Evolutionary conservation across 495 filamentous ascomycete species (phyloP).

Genomic region (Tirmania nivea): DNA sequence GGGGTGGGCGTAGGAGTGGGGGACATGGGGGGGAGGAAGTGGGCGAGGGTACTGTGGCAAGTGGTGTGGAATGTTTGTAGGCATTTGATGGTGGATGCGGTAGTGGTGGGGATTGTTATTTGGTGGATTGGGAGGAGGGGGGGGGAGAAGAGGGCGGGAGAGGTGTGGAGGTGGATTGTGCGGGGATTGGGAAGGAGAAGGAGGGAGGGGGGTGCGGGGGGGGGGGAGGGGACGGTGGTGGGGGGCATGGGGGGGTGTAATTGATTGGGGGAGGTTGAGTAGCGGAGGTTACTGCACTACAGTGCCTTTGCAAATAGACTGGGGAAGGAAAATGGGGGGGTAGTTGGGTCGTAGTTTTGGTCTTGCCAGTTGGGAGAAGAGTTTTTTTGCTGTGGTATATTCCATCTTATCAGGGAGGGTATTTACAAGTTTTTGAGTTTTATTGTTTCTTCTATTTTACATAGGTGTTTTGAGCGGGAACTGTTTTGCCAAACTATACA

Average conservation of each 20-base stretch:
- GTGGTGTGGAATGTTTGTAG: slow-evolving; percentile 45
- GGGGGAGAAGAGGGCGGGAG: slow-evolving; percentile 56
- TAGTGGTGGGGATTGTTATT: slow-evolving; percentile 45
- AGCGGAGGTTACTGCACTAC: too few relatives aligned
- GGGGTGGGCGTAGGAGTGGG: slow-evolving; percentile 31
- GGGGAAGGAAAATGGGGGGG: too few relatives aligned
- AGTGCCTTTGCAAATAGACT: too few relatives aligned
- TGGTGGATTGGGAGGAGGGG: slow-evolving; percentile 58
- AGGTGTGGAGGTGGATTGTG: slow-evolving; percentile 45
- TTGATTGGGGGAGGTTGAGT: too few relatives aligned
- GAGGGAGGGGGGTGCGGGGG: slow-evolving; percentile 20
- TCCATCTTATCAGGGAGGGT: too few relatives aligned
- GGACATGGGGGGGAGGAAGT: slow-evolving; percentile 30
- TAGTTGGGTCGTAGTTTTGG: slow-evolving; percentile 22
- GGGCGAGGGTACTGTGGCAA: slow-evolving; percentile 32
- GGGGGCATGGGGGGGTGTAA: not conserved
- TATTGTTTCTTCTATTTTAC: too few relatives aligned
- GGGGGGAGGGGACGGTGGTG: not conserved
- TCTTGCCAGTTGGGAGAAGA: too few relatives aligned
- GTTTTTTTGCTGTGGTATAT: too few relatives aligned
- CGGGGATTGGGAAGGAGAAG: slow-evolving; percentile 36
- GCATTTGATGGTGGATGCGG: slow-evolving; percentile 49
- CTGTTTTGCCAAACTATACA: too few relatives aligned
- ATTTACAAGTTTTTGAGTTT: too few relatives aligned
- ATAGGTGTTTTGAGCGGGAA: too few relatives aligned